These are phyloP conservation scores for Lolium rigidum DNA, from an alignment of 176 grass and related monocot genomes.

Conservation along the genomic window DNA sequence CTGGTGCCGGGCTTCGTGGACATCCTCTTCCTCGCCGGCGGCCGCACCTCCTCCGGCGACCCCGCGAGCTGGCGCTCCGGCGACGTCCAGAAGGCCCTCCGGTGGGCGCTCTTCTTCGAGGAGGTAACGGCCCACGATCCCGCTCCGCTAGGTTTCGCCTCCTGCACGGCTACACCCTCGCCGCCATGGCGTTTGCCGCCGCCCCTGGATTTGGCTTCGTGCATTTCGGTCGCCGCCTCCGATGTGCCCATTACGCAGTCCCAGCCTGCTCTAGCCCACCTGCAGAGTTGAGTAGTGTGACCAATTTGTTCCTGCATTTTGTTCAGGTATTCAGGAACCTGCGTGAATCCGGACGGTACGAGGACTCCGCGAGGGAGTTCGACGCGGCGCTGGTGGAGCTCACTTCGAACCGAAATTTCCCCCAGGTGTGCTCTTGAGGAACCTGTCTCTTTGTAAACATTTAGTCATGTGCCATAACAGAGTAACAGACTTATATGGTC, in stretches of 20 bases:
- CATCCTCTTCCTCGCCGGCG: slow-evolving; percentile 77
- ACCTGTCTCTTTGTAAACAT: no score
- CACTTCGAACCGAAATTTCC: slow-evolving; percentile 58
- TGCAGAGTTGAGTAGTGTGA: neutral
- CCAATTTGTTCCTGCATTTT: slow-evolving; percentile 29
- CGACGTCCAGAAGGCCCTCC: slow-evolving; percentile 54
- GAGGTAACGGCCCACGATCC: slow-evolving; percentile 34
- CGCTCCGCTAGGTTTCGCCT: slow-evolving; percentile 21
- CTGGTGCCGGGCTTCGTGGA: slow-evolving; percentile 77
- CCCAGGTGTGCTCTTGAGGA: slow-evolving; percentile 55
- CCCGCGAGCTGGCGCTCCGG: slow-evolving; percentile 53
- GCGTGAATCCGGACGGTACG: slow-evolving; percentile 50
- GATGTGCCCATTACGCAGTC: neutral
- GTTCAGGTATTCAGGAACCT: slow-evolving; percentile 67
- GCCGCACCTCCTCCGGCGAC: slow-evolving; percentile 60
- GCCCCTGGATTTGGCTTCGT: neutral
- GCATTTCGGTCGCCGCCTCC: neutral
- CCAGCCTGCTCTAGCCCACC: neutral
- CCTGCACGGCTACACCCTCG: neutral
- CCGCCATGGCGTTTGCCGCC: neutral
- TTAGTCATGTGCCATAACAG: no score
- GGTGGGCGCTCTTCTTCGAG: slow-evolving; percentile 86
- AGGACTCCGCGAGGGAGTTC: slow-evolving; percentile 63
- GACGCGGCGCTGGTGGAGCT: slow-evolving; percentile 61
- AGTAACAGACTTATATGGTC: no score